Conservation (phyloP, 495 filamentous ascomycete genomes). For the Aspergillus mulundensis region DNA sequence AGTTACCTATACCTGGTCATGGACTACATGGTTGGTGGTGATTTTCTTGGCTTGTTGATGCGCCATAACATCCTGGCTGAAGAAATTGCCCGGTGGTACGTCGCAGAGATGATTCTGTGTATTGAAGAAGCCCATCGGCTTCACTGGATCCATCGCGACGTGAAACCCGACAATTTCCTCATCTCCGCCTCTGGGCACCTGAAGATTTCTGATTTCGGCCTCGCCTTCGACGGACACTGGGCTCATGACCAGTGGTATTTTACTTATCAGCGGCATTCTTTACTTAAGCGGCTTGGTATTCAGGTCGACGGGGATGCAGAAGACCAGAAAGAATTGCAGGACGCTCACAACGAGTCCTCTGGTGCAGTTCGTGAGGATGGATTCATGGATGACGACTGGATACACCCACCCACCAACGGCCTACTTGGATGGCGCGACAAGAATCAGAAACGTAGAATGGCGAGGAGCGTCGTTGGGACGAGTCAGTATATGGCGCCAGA, state of each 20-base stretch:
- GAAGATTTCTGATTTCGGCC: constrained; percentile 92
- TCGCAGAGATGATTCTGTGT: constrained; percentile 92
- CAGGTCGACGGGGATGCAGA: constrained; percentile 68
- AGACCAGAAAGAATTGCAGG: constrained; percentile 53
- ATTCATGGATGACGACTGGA: constrained; percentile 12
- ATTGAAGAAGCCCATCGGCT: constrained; percentile 88
- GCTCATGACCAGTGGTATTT: constrained; percentile 82
- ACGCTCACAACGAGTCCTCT: constrained; percentile 24
- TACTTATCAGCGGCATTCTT: constrained; percentile 70
- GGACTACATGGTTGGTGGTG: constrained; percentile 96
- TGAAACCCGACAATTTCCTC: constrained; percentile 96
- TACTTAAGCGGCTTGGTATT: constrained; percentile 73
- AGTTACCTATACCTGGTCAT: constrained; percentile 85
- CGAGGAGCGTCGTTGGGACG: constrained; percentile 86
- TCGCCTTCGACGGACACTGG: constrained; percentile 95
- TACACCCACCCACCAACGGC: constrained; percentile 19
- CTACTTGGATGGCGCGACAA: constrained; percentile 77
- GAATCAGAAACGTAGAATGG: constrained; percentile 66
- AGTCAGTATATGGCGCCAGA: constrained; percentile 98
- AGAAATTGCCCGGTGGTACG: constrained; percentile 73
- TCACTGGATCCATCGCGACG: constrained; percentile 86
- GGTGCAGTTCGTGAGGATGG: constrained; percentile 1
- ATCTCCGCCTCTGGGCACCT: constrained; percentile 83
- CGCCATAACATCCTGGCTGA: constrained; percentile 78
- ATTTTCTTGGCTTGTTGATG: constrained; percentile 82